phyloP scores from a whole-genome alignment of 2,329 filamentous ascomycete genomes.

The Aspergillus fischeri region DNA sequence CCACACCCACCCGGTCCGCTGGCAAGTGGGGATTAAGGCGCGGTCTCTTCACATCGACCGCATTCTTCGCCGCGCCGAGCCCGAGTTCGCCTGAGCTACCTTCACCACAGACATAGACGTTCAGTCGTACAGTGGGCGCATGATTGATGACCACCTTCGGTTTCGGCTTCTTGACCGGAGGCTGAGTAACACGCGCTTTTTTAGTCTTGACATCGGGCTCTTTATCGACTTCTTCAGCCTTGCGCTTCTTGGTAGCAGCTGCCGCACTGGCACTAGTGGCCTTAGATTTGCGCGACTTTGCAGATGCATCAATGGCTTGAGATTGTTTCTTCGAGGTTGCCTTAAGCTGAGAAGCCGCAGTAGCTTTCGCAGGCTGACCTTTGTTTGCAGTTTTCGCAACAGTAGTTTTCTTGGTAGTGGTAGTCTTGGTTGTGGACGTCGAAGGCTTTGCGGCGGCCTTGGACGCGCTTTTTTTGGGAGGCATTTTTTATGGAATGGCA shows the following conservation, averaged over 20 bases:
- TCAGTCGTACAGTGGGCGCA: slow-evolving; percentile 53
- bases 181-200: slow-evolving; percentile 25
- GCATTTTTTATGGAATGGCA: slow-evolving; percentile 16
- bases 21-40: slow-evolving; percentile 62
- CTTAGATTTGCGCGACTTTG: slow-evolving; percentile 22
- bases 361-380: slow-evolving; percentile 22
- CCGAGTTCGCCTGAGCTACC: slow-evolving; percentile 78
- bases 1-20: slow-evolving; percentile 58
- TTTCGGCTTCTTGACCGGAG: slow-evolving; percentile 29
- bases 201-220: slow-evolving; percentile 27
- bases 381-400: slow-evolving; percentile 19
- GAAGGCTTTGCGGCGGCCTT: slow-evolving; percentile 18
- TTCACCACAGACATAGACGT: slow-evolving; percentile 77
- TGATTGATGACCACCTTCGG: slow-evolving; percentile 56
- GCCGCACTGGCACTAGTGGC: slow-evolving; percentile 15
- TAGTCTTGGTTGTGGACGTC: slow-evolving; percentile 2
- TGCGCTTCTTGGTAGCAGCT: slow-evolving; percentile 30
- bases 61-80: slow-evolving; percentile 62
- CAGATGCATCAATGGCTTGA: slow-evolving; percentile 13
- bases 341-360: slow-evolving; percentile 22
- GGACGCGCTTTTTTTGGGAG: slow-evolving; percentile 26
- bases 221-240: slow-evolving; percentile 27
- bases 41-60: slow-evolving; percentile 70
- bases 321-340: slow-evolving; percentile 14
- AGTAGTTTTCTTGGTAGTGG: slow-evolving; percentile 15